Evolutionary conservation across 352 stramenopile species (phyloP), one percentile per base, ranked within the genome.

Genomic region (Phytopythium delawarense): DNA sequence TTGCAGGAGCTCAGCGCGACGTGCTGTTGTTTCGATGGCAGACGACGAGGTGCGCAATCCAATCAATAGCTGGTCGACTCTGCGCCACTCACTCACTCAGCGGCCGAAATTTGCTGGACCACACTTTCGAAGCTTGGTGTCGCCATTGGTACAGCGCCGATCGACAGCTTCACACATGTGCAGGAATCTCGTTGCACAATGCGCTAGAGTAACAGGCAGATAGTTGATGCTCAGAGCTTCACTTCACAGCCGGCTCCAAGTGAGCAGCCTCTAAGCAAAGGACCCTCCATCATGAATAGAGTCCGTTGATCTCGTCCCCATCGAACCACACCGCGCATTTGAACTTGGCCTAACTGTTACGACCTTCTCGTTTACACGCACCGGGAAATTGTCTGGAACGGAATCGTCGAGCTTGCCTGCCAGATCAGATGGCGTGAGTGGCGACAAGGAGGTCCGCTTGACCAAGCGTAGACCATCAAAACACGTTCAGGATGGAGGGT

Each of bases 401-500:
- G 21, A 32, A 51, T 51, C 44, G 13, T 49, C 20, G 8, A 28
- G 8, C 6, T 0, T 21, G 42, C 15, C 1, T 21, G 42, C 13
- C 20, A 28, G 21, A 51, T 51, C 42, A 49, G 42, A 25, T 25
- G 42, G 6, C 8, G 18, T 8, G 42, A 25, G 40, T 45, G 18
- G 42, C 42, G 42, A 23, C 42, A 28, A 49, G 3, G 18, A 49
- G 42, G 42, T 49, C 42, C 42, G 42, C 4, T 45, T 45, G 40
- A 45, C 40, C 40, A 15, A 49, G 20, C 42, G 42, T 51, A 32
- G 45, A 51, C 45, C 45, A 51, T 51, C 45, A 32, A 51, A 51
- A 51, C 45, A 18, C 45, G 45, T 51, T 32, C 45, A 51, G 45
- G 12, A 51, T 25, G 7, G 18, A n/a, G 9, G 42, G 42, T 12